phyloP scores from a whole-genome alignment of 371 early-diverging fungal species.

The Mucor piriformis region DNA sequence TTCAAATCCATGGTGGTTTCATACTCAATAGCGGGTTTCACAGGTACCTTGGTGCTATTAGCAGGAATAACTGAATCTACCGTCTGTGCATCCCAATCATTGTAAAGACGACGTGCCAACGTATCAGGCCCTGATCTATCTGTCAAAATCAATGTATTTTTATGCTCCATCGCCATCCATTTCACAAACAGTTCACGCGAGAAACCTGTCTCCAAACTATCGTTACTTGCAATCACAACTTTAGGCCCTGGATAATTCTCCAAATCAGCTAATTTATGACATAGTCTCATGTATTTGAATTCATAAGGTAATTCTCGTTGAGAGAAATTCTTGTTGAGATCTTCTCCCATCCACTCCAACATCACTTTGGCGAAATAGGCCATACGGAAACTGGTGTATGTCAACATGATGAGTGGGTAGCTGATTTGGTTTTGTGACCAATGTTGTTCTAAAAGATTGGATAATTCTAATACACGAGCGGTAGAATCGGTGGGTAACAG shows the following conservation, averaged over 20 bases:
- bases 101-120: constrained; percentile 71
- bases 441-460: constrained; percentile 85
- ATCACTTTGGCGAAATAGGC: constrained; percentile 86
- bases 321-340: constrained; percentile 71
- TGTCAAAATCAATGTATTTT: constrained; percentile 77
- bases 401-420: constrained; percentile 78
- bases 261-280: constrained; percentile 74
- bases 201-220: constrained; percentile 81
- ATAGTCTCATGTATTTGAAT: constrained; percentile 74
- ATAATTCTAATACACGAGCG: constrained; percentile 91
- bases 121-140: constrained; percentile 77
- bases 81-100: constrained; percentile 62
- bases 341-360: constrained; percentile 96
- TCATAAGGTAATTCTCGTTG: constrained; percentile 89
- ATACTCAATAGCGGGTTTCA: constrained; percentile 54
- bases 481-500: constrained; percentile 91
- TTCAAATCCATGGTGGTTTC: constrained; percentile 45
- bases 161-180: constrained; percentile 54
- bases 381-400: constrained; percentile 74
- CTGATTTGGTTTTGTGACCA: constrained; percentile 73
- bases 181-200: constrained; percentile 77
- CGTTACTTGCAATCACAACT: constrained; percentile 82
- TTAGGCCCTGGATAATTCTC: constrained; percentile 73
- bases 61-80: neutral
- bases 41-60: constrained; percentile 24